Evolutionary conservation across 192 early-diverging fungal species (phyloP), one percentile per base, ranked within the genome.

Genomic region (Backusella macrospora): DNA sequence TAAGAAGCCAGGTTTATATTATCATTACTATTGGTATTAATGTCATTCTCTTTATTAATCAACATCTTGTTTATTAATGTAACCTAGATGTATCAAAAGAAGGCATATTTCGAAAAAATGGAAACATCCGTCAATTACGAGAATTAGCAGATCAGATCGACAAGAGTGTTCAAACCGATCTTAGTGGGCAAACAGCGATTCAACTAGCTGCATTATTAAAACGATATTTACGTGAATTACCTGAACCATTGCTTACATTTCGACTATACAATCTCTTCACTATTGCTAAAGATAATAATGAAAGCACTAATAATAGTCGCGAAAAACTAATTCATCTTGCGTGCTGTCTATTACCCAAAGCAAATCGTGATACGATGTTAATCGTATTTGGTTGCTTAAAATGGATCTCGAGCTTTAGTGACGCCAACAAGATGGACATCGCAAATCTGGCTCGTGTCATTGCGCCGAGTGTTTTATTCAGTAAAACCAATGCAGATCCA

Each of bases 21-120:
- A 34, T 15, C 4, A 16, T 16, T 23, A 6, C 40, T 40, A 5
- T 10, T 42, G 15, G 15, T 34, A 14, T 26, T 18, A 52, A 15
- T 63, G 7, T 42, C 44, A 16, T 66, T 23, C 38, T 15, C 6
- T 70, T 52, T 37, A 38, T 85, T 37, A 38, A 45, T 86, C n/a
- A 65, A 6, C n/a, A 10, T 18, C 37, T 45, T 18, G 48, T 49
- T 66, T 65, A 40, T 37, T 55, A 65, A 72, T 15, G 18, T 64
- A 44, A 26, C 6, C 82, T 84, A 90, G 90, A 90, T 72, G 83
- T 99, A 87, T 85, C 89, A 0, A 89, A 93, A 38, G 97, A 98
- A 74, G 98, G 98, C 4, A 93, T 98, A 13, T 99, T 99, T 84
- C 86, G 98, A 71, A 98, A 98, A 83, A 99, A 98, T 79, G 98